phyloP scores from a whole-genome alignment of 192 early-diverging fungal species.

The Dissophora globulifera region DNA sequence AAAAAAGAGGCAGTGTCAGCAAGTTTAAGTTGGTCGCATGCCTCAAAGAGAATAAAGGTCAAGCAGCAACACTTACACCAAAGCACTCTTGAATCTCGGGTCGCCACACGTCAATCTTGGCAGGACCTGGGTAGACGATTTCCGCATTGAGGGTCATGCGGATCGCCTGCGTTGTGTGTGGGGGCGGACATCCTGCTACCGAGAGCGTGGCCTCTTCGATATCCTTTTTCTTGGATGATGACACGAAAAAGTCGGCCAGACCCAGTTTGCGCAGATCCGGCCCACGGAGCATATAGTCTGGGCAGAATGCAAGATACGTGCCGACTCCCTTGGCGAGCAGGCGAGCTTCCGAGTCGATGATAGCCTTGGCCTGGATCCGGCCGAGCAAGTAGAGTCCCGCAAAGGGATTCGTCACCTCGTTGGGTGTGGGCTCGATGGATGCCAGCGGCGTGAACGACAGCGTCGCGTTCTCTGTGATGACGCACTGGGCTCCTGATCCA shows the following conservation, averaged over 20 bases:
- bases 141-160: constrained; percentile 55
- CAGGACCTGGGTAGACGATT: constrained; percentile 60
- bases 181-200: constrained; percentile 59
- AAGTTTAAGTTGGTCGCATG: not conserved
- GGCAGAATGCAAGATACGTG: constrained; percentile 55
- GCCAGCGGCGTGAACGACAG: constrained; percentile 39
- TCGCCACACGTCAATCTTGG: constrained; percentile 60
- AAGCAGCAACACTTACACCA: constrained; percentile 40
- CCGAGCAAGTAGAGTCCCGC: constrained; percentile 38
- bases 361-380: constrained; percentile 16
- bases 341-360: constrained; percentile 13
- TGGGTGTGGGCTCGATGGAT: not conserved
- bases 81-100: constrained; percentile 57
- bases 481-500: constrained; percentile 37
- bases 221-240: constrained; percentile 54
- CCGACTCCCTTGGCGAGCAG: constrained; percentile 44
- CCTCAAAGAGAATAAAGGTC: not conserved
- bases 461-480: constrained; percentile 59
- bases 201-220: constrained; percentile 46
- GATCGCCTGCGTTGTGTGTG: constrained; percentile 54
- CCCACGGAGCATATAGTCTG: constrained; percentile 56
- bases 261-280: constrained; percentile 60
- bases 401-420: constrained; percentile 27
- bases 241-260: constrained; percentile 59
- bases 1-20: too few relatives aligned